Conservation (phyloP, 2,329 filamentous ascomycete genomes). For the Scytalidium sp. region DNA sequence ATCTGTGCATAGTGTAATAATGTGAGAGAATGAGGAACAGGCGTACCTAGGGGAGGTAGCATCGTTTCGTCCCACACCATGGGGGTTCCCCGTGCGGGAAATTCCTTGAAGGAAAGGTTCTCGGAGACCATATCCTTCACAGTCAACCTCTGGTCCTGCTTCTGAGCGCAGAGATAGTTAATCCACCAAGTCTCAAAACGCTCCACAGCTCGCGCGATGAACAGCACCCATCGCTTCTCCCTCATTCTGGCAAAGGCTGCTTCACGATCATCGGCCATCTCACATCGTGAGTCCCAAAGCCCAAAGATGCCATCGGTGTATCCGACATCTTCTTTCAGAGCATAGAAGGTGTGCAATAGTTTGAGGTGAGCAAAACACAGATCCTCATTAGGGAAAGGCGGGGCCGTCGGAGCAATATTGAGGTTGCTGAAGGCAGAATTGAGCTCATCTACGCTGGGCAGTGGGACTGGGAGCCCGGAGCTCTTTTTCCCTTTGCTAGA, state of each 20-base stretch:
- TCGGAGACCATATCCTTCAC: slow-evolving; percentile 18
- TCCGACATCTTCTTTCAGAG: slow-evolving; percentile 64
- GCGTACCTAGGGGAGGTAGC: slow-evolving; percentile 58
- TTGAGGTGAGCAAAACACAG: slow-evolving; percentile 73
- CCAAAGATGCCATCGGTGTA: slow-evolving; percentile 66
- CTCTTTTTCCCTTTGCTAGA: no score
- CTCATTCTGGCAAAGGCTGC: slow-evolving; percentile 51
- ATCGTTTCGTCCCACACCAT: slow-evolving; percentile 35
- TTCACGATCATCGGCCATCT: slow-evolving; percentile 32
- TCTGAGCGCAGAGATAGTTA: slow-evolving; percentile 21
- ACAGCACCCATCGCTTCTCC: slow-evolving; percentile 74
- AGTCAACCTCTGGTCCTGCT: slow-evolving; percentile 19
- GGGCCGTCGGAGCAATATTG: slow-evolving; percentile 25
- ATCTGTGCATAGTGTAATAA: background rate
- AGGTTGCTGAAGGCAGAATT: slow-evolving; percentile 36
- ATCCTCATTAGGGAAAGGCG: slow-evolving; percentile 40
- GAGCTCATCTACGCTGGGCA: slow-evolving; percentile 17
- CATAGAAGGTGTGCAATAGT: slow-evolving; percentile 65
- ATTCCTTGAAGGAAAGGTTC: slow-evolving; percentile 8
- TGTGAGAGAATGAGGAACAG: background rate
- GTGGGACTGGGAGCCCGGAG: slow-evolving; percentile 3
- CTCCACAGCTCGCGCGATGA: slow-evolving; percentile 63
- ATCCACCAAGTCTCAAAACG: slow-evolving; percentile 68
- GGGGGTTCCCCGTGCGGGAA: slow-evolving; percentile 11
- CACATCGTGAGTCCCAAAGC: slow-evolving; percentile 44